Evolutionary conservation across 2,329 filamentous ascomycete species (phyloP), one percentile per base, ranked within the genome.

Genomic region (Verticillium longisporum): DNA sequence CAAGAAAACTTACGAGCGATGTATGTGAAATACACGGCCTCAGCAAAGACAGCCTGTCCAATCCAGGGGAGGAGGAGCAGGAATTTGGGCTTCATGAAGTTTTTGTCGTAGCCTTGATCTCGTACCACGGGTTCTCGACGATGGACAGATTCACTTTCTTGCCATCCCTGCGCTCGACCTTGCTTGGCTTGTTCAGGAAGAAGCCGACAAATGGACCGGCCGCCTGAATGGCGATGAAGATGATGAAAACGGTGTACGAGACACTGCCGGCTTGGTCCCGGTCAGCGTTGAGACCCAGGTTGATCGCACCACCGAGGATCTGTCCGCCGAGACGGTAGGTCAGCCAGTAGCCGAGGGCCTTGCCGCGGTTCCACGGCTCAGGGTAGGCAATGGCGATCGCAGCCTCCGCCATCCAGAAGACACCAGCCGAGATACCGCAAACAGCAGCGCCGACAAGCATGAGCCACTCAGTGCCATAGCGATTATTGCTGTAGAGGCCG

Each of bases 391-490:
- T 83, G 0, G 88, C 88, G 61, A 92, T 89, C 0, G 89, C 88
- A 0, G 87, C 87, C 72, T 92, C 89, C 0, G 88, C 84, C 78
- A 87, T 87, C 89, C 89, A 92, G 72, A 91, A 91, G 0, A 91
- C 78, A 0, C 89, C 89, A 0, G 89, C 88, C 0, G 85, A 87
- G 36, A 90, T 79, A 18, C 88, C 88, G 64, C 88, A 91, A 0
- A 88, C 75, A 0, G 87, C 87, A 0, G 87, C 87, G 0, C 88
- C 89, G 9, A 91, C 72, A 0, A 91, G 78, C 0, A 87, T 81
- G 10, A 91, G 80, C 89, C 89, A 92, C 65, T 87, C 82, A 0
- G 75, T 84, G 1, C 86, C 87, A 67, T 82, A 91, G 0, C 88
- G 80, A 68, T 90, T 91, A 72, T 91, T 90, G 3, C 82, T 84